These are phyloP conservation scores for Monilinia vaccinii-corymbosi DNA, from an alignment of 2,329 filamentous ascomycete species.

Conservation along the genomic window DNA sequence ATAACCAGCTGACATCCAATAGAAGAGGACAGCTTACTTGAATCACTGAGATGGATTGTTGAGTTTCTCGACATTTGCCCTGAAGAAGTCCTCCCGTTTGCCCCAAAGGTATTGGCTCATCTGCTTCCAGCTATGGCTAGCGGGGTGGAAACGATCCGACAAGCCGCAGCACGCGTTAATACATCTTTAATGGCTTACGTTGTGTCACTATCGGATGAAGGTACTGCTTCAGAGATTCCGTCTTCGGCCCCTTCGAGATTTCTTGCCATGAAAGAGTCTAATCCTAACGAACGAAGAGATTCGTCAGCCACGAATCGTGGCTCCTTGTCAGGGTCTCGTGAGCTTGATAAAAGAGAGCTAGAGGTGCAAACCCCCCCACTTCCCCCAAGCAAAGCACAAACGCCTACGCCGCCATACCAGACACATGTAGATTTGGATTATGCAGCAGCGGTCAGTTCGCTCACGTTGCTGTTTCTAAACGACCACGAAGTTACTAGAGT, in stretches of 20 bases:
- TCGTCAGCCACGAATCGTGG: constrained; percentile 27
- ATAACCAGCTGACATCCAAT: constrained; percentile 17
- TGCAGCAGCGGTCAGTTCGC: constrained; percentile 82
- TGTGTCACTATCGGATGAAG: constrained; percentile 71
- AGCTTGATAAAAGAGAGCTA: constrained; percentile 43
- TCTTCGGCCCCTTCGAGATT: constrained; percentile 33
- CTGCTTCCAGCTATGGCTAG: constrained; percentile 92
- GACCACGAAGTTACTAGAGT: constrained; percentile 95
- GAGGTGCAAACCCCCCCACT: constrained; percentile 42
- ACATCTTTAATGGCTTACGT: constrained; percentile 89
- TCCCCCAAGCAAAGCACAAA: constrained; percentile 22
- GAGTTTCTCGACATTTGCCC: constrained; percentile 95
- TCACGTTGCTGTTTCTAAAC: constrained; percentile 89
- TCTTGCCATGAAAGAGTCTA: constrained; percentile 32
- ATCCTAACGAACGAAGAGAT: constrained; percentile 26
- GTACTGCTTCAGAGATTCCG: constrained; percentile 34
- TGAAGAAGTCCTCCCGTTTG: constrained; percentile 91
- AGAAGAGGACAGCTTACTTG: constrained; percentile 88
- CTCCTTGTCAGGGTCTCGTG: constrained; percentile 36
- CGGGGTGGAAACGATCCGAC: constrained; percentile 77
- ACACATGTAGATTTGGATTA: constrained; percentile 78
- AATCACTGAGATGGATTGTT: constrained; percentile 90
- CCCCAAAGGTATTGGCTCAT: constrained; percentile 82
- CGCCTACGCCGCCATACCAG: constrained; percentile 34
- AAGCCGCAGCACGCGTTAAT: constrained; percentile 84